Evolutionary conservation across 352 stramenopile genomes (phyloP).

Genomic region (Globisporangium orthogonon): DNA sequence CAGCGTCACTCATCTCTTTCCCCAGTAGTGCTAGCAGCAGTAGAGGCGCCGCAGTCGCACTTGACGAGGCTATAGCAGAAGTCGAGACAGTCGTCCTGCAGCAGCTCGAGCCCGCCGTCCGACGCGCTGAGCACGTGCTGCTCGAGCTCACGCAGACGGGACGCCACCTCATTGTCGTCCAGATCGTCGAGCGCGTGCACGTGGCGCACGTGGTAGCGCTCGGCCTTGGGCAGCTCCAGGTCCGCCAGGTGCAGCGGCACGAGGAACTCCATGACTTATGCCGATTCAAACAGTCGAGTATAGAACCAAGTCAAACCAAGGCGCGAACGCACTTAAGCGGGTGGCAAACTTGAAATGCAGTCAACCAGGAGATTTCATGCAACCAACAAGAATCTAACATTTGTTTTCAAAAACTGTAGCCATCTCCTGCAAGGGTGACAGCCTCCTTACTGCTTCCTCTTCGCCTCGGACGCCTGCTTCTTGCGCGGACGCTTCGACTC

Average conservation of each 20-base stretch:
- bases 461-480: not conserved
- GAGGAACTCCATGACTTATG: constrained; percentile 68
- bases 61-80: constrained; percentile 73
- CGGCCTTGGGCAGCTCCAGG: constrained; percentile 63
- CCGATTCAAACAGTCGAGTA: no score
- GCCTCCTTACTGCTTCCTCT: no score
- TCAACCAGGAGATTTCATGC: not conserved
- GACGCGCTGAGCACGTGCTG: constrained; percentile 47
- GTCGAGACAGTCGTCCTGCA: constrained; percentile 59
- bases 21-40: not conserved
- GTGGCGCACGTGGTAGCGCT: constrained; percentile 58
- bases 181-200: constrained; percentile 53
- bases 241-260: constrained; percentile 72
- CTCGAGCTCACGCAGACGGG: constrained; percentile 41
- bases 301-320: constrained; percentile 3
- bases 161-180: constrained; percentile 33
- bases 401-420: constrained; percentile 1
- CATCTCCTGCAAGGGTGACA: not conserved
- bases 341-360: not conserved
- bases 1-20: not conserved
- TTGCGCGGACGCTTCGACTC: constrained; percentile 6
- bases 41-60: constrained; percentile 10
- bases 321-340: constrained; percentile 2
- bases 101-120: constrained; percentile 44
- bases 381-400: constrained; percentile 3